phyloP scores from a whole-genome alignment of 352 stramenopile species.

The Pythium periplocum region DNA sequence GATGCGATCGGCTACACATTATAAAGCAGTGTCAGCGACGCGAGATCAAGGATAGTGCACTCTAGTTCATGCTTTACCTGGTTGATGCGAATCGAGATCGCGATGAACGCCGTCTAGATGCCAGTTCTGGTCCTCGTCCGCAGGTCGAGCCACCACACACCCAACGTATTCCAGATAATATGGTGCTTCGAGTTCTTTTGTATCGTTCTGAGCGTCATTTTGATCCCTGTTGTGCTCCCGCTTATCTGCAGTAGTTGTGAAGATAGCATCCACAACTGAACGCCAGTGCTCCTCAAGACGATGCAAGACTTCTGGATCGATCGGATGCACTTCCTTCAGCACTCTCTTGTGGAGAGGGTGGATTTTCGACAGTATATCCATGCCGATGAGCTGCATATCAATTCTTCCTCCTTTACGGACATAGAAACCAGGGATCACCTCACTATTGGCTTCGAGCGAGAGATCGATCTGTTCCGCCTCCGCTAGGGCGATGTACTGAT shows the following conservation, averaged over 20 bases:
- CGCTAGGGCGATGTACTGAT: conserved; percentile 29
- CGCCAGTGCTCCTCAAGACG: conserved; percentile 7
- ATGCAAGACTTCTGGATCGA: conserved; percentile 5
- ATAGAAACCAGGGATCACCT: conserved; percentile 63
- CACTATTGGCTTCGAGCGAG: conserved; percentile 22
- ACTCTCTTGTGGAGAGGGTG: conserved; percentile 2
- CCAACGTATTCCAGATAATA: conserved; percentile 66
- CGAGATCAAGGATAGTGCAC: too few relatives aligned
- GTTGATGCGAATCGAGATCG: conserved; percentile 41
- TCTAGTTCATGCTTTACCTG: conserved; percentile 19
- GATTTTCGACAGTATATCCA: not conserved
- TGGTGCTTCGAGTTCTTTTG: not conserved
- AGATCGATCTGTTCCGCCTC: conserved; percentile 19
- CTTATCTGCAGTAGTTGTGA: not conserved
- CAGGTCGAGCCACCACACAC: conserved; percentile 58
- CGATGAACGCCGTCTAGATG: conserved; percentile 71
- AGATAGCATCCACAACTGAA: conserved; percentile 7
- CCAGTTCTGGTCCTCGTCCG: conserved; percentile 70
- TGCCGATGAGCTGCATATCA: conserved; percentile 52
- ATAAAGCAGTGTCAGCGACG: too few relatives aligned
- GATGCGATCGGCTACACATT: conserved; percentile 42
- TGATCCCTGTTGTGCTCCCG: not conserved
- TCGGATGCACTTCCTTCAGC: conserved; percentile 2
- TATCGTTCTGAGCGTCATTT: too few relatives aligned
- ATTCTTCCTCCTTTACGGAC: conserved; percentile 61